Evolutionary conservation across 495 filamentous ascomycete species (phyloP), one percentile per base, ranked within the genome.

Genomic region (Aspergillus saccharolyticus): DNA sequence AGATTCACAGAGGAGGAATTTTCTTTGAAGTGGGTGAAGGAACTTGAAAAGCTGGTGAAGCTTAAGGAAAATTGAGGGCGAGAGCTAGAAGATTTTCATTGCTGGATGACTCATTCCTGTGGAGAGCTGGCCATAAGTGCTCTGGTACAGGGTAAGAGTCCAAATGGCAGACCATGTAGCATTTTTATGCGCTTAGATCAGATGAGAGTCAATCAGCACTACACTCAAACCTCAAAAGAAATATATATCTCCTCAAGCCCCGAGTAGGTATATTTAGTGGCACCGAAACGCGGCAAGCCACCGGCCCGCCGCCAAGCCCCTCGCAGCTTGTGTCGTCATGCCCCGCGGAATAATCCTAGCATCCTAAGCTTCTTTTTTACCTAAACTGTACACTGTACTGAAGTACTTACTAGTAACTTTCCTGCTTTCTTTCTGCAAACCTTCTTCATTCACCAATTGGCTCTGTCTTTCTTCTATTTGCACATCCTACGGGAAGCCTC

Each of bases 1-100:
- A 71, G 94, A 47, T 98, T 98, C 65, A 89, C 88, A 0, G 94
- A 97, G 70, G 87, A 89, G 63, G 87, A 85, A 54, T 98, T 98
- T 73, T 83, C 79, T 6, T 76, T 71, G 58, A 81, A 81, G 42
- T 97, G 94, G 94, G 66, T 88, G 16, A 64, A 62, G 28, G 80
- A 91, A 66, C 72, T 96, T 71, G 82, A 86, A 68, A 82, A 79
- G 69, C 74, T 96, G 58, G 84, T 96, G 17, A 67, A 67, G 42
- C 59, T 85, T 65, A 15, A 30, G 17, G 33, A 12, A 8, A 39
- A 39, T 2, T 39, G 2, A 39, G 33, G 33, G 12, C 14, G 33
- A 39, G 2, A 39, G 33, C 7, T 15, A 15, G 33, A 2, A 39
- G 33, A 39, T 39, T 2, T 39, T 15, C 33, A 12, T 39, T 39